Conservation (phyloP, 257 asterid species). For the Lithospermum erythrorhizon region DNA sequence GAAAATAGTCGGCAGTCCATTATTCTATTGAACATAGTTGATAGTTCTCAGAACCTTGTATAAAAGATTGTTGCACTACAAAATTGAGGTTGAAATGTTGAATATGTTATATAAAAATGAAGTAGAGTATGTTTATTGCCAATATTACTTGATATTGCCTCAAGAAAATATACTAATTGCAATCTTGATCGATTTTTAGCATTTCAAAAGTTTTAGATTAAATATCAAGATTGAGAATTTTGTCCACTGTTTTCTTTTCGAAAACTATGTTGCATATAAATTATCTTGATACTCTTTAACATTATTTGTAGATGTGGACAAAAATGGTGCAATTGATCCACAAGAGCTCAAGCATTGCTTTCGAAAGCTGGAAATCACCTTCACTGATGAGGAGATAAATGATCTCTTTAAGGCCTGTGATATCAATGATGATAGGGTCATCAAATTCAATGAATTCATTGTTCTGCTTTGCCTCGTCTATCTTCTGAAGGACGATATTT, state of each 20-base stretch:
- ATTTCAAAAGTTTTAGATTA: background rate
- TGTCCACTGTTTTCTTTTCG: no score
- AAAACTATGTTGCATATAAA: background rate
- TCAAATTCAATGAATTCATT: slow-evolving; percentile 73
- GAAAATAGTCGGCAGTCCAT: no score
- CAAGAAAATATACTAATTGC: no score
- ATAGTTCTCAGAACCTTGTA: no score
- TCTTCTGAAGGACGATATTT: slow-evolving; percentile 65
- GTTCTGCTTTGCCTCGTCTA: slow-evolving; percentile 89
- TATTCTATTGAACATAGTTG: no score
- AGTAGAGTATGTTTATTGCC: no score
- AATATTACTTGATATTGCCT: no score
- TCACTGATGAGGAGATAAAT: slow-evolving; percentile 65
- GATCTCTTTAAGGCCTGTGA: slow-evolving; percentile 82
- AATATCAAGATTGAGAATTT: no score
- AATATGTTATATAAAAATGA: no score
- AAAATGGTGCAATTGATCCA: slow-evolving; percentile 67
- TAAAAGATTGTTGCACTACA: no score
- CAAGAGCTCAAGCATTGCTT: slow-evolving; percentile 75
- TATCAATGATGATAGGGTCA: slow-evolving; percentile 63
- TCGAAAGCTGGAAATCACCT: slow-evolving; percentile 45
- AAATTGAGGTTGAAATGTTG: no score
- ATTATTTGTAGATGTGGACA: slow-evolving; percentile 52
- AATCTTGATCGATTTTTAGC: background rate
- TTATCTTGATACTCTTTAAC: background rate